Conservation (phyloP, 2,329 filamentous ascomycete species). For the Nemania diffusa region DNA sequence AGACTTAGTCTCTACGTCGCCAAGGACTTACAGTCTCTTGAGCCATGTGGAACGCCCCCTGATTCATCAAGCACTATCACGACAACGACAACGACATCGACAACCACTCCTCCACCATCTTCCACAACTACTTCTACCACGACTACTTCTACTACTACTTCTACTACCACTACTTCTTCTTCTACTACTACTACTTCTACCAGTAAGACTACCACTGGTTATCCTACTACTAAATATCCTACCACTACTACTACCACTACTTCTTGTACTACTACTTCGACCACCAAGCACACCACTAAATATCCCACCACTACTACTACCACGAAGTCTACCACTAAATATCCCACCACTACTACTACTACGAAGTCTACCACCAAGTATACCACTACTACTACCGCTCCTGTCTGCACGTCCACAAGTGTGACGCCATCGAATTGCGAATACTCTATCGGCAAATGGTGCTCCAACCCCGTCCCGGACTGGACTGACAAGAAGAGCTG, state of each 20-base stretch:
- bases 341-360: no score
- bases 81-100: conserved; percentile 36
- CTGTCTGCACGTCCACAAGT: conserved; percentile 61
- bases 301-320: conserved; percentile 47
- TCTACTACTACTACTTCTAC: conserved; percentile 50
- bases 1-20: conserved; percentile 60
- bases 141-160: conserved; percentile 43
- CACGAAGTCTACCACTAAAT: no score
- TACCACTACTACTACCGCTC: conserved; percentile 51
- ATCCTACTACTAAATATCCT: conserved; percentile 44
- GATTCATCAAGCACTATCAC: conserved; percentile 54
- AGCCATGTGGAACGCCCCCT: conserved; percentile 45
- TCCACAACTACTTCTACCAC: conserved; percentile 37
- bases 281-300: no score
- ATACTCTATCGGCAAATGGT: conserved; percentile 64
- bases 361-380: no score
- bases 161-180: conserved; percentile 42
- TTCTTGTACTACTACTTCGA: conserved; percentile 47
- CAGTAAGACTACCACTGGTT: conserved; percentile 55
- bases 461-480: conserved; percentile 56
- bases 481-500: conserved; percentile 58
- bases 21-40: conserved; percentile 59
- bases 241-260: no score
- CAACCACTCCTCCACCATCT: conserved; percentile 29
- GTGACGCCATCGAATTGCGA: conserved; percentile 61